These are phyloP conservation scores for Pseudoperonospora humuli DNA, from an alignment of 352 stramenopile species.

Conservation along the genomic window DNA sequence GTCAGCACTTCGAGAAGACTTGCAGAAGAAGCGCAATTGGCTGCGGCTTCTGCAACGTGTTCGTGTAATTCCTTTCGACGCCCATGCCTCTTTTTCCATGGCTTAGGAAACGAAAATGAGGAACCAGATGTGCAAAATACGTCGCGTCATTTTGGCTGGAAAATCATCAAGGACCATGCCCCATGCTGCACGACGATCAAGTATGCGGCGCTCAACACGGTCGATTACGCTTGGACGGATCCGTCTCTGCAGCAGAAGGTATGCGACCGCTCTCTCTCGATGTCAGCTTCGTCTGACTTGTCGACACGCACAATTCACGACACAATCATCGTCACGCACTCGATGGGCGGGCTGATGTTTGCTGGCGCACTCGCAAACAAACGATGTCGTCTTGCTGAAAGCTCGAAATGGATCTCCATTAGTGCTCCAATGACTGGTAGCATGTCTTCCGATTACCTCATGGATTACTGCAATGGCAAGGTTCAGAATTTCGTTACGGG, in stretches of 20 bases:
- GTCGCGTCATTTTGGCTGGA: constrained; percentile 2
- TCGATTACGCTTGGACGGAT: constrained; percentile 24
- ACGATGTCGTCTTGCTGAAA: constrained; percentile 13
- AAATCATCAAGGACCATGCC: constrained; percentile 7
- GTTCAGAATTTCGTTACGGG: neutral
- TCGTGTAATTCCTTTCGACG: neutral
- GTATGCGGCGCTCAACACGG: constrained; percentile 25
- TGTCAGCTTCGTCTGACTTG: constrained; percentile 13
- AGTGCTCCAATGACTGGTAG: constrained; percentile 23
- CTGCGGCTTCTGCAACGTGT: neutral
- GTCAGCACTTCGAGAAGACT: neutral
- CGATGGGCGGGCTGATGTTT: constrained; percentile 15
- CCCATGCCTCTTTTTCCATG: constrained; percentile 15
- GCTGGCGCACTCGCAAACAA: constrained; percentile 12
- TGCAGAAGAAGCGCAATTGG: neutral
- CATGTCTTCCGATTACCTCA: constrained; percentile 19
- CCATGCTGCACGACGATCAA: constrained; percentile 17
- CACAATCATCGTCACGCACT: constrained; percentile 20
- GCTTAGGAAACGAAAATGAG: constrained; percentile 1
- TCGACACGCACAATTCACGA: constrained; percentile 7
- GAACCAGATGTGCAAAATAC: constrained; percentile 3
- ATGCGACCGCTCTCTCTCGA: constrained; percentile 17
- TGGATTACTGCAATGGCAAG: neutral
- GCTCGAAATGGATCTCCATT: constrained; percentile 19
- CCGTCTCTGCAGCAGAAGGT: constrained; percentile 20